These are phyloP conservation scores for Chlamydomonas urium DNA, from an alignment of 139 green algal genomes.

Conservation along the genomic window DNA sequence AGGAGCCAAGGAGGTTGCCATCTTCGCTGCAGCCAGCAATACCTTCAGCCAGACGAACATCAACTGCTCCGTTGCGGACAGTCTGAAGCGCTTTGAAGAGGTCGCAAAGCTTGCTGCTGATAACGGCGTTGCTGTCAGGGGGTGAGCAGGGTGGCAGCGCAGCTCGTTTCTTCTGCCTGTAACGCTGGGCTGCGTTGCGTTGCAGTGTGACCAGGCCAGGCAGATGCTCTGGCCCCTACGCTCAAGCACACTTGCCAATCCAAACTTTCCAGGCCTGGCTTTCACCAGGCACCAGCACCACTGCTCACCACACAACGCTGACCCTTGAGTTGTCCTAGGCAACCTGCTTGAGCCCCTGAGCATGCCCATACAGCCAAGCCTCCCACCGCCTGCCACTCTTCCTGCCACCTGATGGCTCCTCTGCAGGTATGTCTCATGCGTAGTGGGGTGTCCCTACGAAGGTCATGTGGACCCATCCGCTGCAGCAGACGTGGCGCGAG, in stretches of 20 bases:
- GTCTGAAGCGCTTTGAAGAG: conserved; percentile 59
- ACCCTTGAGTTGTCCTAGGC: no score
- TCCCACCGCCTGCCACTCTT: no score
- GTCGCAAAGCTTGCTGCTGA: conserved; percentile 53
- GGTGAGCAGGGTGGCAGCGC: conserved; percentile 13
- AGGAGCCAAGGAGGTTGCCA: conserved; percentile 79
- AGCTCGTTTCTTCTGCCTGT: no score
- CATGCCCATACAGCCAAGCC: no score
- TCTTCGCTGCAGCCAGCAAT: conserved; percentile 81
- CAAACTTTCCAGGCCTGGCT: no score
- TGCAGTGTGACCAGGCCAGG: background rate
- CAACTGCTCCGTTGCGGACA: conserved; percentile 78
- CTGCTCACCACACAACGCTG: no score
- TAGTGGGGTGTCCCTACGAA: conserved; percentile 74
- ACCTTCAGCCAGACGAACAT: conserved; percentile 83
- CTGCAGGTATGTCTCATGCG: conserved; percentile 45
- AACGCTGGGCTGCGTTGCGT: no score
- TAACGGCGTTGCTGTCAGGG: conserved; percentile 48
- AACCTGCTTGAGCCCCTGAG: no score
- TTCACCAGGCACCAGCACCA: no score
- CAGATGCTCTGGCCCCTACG: no score
- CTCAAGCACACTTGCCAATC: no score
- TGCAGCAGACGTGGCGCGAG: conserved; percentile 66
- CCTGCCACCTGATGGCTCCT: background rate
- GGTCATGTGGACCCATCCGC: conserved; percentile 39